Evolutionary conservation across 2,329 filamentous ascomycete species (phyloP), one percentile per base, ranked within the genome.

Genomic region (Zymoseptoria brevis): DNA sequence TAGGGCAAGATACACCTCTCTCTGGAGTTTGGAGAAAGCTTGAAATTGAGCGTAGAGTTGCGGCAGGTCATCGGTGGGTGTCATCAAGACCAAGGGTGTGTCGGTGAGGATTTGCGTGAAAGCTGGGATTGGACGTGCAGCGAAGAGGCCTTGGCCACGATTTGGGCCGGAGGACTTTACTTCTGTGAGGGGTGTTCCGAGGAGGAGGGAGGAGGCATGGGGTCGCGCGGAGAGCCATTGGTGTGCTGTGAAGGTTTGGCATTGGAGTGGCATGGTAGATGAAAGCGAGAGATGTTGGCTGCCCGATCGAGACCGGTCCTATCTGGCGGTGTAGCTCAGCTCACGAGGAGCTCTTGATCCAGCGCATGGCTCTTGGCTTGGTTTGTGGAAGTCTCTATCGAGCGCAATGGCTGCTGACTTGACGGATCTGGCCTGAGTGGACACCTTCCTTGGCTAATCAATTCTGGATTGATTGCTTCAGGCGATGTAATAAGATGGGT

Each of bases 131-230:
- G 24, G 11, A 4, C 59, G 60, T 1, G 55, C 48, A 8, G 65
- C 60, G 49, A 67, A 67, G 6, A 67, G 57, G 11, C 65, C 65
- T 35, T 62, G 57, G n/a, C 64, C 65, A 24, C 64, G 60, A 19
- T 61, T 61, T 49, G 61, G 57, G 7, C 62, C 61, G 9, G 62
- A 57, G 26, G 59, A 50, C 35, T 57, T 60, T 19, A 56, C 56
- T 50, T 60, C 60, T 21, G 62, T 61, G 16, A 53, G 16, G 4
- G 61, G 58, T 19, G 55, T 16, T 2, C 65, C 64, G 19, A 64
- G 45, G 13, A 66, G 58, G 19, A 67, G 16, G 8, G 55, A 52
- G 11, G 55, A 57, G 49, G 65, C 30, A 26, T 16, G n/a, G n/a
- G 60, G 57, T 9, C 56, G 60, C 7, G 13, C 52, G 26, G 57